Base-by-base conservation (phyloP, 2,329 filamentous ascomycete genomes). In the Botrytis elliptica region DNA sequence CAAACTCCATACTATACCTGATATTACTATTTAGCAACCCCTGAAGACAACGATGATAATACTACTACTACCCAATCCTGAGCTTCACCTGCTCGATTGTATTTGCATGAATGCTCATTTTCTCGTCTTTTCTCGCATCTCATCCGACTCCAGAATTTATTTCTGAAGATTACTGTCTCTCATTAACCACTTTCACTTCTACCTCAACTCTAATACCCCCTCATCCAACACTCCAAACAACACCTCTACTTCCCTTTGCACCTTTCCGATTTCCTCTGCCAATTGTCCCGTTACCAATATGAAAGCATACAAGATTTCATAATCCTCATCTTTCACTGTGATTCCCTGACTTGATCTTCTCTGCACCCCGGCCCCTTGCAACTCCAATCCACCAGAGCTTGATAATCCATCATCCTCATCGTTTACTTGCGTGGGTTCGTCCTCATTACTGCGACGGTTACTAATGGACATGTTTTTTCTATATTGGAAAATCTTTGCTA, bases 231-330 rank as follows among this genome's bases (percentile, higher is more conserved):
- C 85, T 22, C 90, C 90, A 83, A 90, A 92, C 46, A 92, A 77
- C 0, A 83, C 84, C 81, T 91, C 89, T 70, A 92, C 85, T 80
- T 91, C 89, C 75, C 81, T 84, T 77, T 88, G 86, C 38, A 91
- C 87, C 60, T 85, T 85, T 80, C 86, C 85, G 63, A 92, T 83
- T 82, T 92, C 90, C 72, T 89, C 88, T 1, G 89, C 89, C 36
- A 92, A 86, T 81, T 91, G 89, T 62, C 88, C 87, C 12, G 90
- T 91, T 66, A 92, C 89, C 63, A 92, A 84, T 4, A 89, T 93
- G 84, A 97, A 99, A 29, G 95, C 95, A 83, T 98, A 99, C 62
- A 98, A 83, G 77, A 98, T 84, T 76, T 95, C 94, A 81, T 96
- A 98, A 81, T 99, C 96, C 76, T 89, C 88, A 81, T 95, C 92